Percentiles rank a stretch among this genome's conserved stretches.
Evolutionary conservation across 2,329 filamentous ascomycete species (phyloP).

Genomic region (Hymenoscyphus linearis): DNA sequence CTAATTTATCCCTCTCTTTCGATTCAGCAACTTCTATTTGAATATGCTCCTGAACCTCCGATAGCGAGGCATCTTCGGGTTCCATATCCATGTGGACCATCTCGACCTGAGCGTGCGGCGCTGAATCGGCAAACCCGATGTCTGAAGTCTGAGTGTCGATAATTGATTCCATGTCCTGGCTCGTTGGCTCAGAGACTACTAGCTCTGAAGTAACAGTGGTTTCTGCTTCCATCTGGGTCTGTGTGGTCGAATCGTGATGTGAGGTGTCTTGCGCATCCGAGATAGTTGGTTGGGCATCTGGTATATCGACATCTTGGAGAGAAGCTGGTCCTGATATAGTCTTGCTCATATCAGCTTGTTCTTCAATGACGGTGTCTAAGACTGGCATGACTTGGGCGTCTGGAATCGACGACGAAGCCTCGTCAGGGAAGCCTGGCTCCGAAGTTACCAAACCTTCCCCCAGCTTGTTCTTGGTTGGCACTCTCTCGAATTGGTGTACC

Average conservation of each 20-base stretch:
- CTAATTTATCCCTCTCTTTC: not conserved
- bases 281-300: not conserved
- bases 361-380: not conserved
- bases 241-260: not conserved
- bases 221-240: not conserved
- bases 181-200: not conserved
- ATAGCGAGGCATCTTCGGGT: not conserved
- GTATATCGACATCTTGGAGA: not conserved
- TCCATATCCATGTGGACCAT: not conserved
- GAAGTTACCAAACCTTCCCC: not conserved
- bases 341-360: not conserved
- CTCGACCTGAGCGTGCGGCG: not conserved
- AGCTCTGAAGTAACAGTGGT: not conserved
- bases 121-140: not conserved
- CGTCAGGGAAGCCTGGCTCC: not conserved
- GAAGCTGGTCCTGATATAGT: not conserved
- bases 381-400: not conserved
- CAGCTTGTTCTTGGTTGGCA: not conserved
- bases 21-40: not conserved
- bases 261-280: not conserved
- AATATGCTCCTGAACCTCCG: not conserved
- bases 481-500: not conserved
- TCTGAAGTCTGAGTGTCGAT: not conserved
- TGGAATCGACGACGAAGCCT: not conserved
- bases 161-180: not conserved